Conservation (phyloP, 345 rosid genomes). For the Carallia pectinifolia region DNA sequence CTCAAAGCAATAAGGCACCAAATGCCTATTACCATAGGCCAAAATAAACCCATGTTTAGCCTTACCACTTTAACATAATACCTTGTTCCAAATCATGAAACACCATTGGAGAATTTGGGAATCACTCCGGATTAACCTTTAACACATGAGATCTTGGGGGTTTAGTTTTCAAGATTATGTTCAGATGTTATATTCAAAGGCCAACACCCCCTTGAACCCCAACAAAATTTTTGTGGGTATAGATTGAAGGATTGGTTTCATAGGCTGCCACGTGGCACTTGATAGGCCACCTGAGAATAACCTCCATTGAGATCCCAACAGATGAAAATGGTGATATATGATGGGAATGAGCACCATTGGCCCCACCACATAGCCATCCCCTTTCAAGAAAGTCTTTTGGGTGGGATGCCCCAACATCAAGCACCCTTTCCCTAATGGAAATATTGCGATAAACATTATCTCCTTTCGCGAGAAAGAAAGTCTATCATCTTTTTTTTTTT, state of each 20-base stretch:
- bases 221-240: constrained; percentile 15
- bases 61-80: neutral
- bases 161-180: constrained; percentile 25
- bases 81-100: constrained; percentile 10
- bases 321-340: constrained; percentile 2
- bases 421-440: constrained; percentile 33
- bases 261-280: constrained; percentile 29
- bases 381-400: neutral
- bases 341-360: constrained; percentile 9
- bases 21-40: too few species aligned
- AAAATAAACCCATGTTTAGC: neutral
- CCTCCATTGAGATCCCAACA: neutral
- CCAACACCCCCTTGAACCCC: constrained; percentile 24
- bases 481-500: constrained; percentile 23
- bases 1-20: too few species aligned
- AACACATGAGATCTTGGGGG: neutral
- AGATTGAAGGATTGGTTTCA: constrained; percentile 18
- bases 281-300: constrained; percentile 17
- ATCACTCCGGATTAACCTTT: constrained; percentile 15
- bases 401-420: constrained; percentile 35
- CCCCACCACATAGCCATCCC: constrained; percentile 25
- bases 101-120: constrained; percentile 27
- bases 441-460: constrained; percentile 32
- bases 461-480: neutral
- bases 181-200: constrained; percentile 20